Evolutionary conservation across 169 alveolate species (phyloP).

Genomic region (Blepharisma undulans): DNA sequence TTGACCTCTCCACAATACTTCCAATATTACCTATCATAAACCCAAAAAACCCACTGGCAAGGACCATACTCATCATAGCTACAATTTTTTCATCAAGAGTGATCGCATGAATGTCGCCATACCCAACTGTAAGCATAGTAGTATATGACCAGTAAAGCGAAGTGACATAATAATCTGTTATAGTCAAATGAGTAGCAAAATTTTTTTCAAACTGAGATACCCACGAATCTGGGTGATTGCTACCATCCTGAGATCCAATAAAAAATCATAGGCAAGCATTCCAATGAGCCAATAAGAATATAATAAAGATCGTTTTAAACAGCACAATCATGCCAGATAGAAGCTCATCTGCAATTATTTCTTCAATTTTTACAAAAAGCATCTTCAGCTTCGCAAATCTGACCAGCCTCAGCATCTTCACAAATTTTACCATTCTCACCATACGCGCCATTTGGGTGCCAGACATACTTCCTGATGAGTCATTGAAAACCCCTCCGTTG

Average conservation of each 20-base stretch:
- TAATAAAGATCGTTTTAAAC: not conserved
- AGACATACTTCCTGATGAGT: not conserved
- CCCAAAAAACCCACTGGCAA: constrained; percentile 32
- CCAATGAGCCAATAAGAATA: not conserved
- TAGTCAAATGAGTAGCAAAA: not conserved
- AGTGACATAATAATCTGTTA: constrained; percentile 42
- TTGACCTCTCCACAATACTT: not conserved
- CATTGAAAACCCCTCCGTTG: not conserved
- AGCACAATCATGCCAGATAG: not conserved
- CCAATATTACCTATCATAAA: constrained; percentile 19
- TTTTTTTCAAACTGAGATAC: not conserved
- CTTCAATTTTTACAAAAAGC: not conserved
- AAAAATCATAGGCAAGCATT: constrained; percentile 23
- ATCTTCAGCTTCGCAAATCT: not conserved
- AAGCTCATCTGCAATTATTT: not conserved
- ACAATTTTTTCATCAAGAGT: constrained; percentile 38
- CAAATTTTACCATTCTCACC: constrained; percentile 14
- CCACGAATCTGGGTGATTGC: not conserved
- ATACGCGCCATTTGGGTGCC: not conserved
- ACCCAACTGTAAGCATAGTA: constrained; percentile 68
- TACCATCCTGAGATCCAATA: not conserved
- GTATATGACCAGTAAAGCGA: constrained; percentile 55
- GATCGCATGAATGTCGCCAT: constrained; percentile 57
- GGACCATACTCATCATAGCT: not conserved
- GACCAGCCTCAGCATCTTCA: not conserved